These are phyloP conservation scores for Rheum nobile DNA, from an alignment of 148 eudicot species.

Conservation along the genomic window DNA sequence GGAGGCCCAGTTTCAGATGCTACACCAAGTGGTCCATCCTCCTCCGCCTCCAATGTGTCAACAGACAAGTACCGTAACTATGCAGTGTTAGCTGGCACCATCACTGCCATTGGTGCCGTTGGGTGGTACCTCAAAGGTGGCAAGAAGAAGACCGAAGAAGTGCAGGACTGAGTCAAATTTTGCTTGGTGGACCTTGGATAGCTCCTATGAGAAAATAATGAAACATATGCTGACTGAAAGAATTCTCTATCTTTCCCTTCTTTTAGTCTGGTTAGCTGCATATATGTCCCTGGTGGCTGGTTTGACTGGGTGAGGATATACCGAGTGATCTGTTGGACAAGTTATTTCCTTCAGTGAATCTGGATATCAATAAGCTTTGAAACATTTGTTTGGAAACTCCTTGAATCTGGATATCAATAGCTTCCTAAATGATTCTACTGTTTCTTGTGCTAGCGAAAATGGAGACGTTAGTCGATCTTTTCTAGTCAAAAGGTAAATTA, in stretches of 20 bases:
- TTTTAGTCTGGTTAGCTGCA: slow-evolving; percentile 1
- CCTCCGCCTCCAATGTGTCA: slow-evolving; percentile 50
- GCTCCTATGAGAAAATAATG: not conserved
- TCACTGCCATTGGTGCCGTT: slow-evolving; percentile 39
- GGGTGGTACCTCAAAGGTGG: slow-evolving; percentile 60
- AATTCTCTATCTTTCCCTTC: not conserved
- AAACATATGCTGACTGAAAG: not conserved
- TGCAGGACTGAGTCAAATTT: slow-evolving; percentile 36
- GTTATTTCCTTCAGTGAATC: not conserved
- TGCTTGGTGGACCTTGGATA: not conserved
- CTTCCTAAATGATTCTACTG: not conserved
- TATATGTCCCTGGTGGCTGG: not conserved
- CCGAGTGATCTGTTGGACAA: not conserved
- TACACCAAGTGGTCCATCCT: slow-evolving; percentile 25
- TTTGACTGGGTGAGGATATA: not conserved
- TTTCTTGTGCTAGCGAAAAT: not conserved
- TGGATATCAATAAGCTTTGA: not conserved
- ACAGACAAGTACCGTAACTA: slow-evolving; percentile 70
- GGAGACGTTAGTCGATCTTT: too few species aligned
- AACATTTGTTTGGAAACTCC: not conserved
- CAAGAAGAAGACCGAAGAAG: slow-evolving; percentile 64
- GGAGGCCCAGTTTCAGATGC: slow-evolving; percentile 38
- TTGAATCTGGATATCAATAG: not conserved
- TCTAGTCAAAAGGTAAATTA: too few species aligned
- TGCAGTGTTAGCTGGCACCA: slow-evolving; percentile 61